Base-by-base conservation (phyloP, 257 asterid genomes). In the Fraxinus excelsior region DNA sequence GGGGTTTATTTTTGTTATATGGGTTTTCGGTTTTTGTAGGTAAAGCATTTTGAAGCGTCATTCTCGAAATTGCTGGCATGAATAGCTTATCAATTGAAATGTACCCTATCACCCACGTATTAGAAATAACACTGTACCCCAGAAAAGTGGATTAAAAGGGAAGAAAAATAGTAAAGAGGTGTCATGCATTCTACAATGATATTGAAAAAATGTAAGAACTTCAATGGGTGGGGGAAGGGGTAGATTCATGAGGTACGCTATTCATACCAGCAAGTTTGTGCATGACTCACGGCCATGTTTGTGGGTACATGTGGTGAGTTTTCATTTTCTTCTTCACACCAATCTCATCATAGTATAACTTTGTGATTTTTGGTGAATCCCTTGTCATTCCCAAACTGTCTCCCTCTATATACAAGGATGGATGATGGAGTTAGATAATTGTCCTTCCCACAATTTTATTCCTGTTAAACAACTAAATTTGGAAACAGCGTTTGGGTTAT, bases 11-110 rank as follows among this genome's bases (percentile, higher is more conserved):
- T 29, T 7, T 51, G 2, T 72, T 11, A 58, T 49, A 2, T 73
- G 9, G 42, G 3, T 3, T 51, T 51, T 72, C 38, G 16, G 7
- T 75, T 40, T 76, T 31, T 31, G 42, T 8, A 91, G 98, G 99
- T 95, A 84, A 93, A 91, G 88, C 98, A 93, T 89, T 95, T 95
- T 78, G 99, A n/a, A n/a, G n/a, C n/a, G 68, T 2, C 14, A 10
- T 23, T 31, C 7, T 14, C 34, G 2, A 62, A 23, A 16, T 62
- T 9, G 31, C 1, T 62, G 68, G 68, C 26, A 25, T 25, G 68
- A 62, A 62, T 62, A 62, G 68, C 67, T 60, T 60, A 60, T 23
- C 67, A 0, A 14, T 23, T 60, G 14, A 60, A 35, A 35, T 35
- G 40, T 35, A 7, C 40, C 40, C 13, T 0, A 0, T 21, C 12